These are phyloP conservation scores for Aaosphaeria pasadenensis DNA, from an alignment of 2,329 filamentous ascomycete genomes.

Conservation along the genomic window DNA sequence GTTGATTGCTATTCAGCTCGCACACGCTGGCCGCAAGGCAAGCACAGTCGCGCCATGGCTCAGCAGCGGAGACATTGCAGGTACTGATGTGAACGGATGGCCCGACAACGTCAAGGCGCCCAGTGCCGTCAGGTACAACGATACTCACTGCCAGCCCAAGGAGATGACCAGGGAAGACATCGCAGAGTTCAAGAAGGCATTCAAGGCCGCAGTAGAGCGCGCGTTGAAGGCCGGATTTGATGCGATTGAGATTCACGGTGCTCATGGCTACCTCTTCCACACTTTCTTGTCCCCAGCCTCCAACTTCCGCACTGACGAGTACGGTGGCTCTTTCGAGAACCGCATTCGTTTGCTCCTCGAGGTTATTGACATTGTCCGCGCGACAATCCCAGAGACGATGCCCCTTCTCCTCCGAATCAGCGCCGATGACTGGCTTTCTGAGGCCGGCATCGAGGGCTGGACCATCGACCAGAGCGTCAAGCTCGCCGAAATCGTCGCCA, in stretches of 20 bases:
- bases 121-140: constrained; percentile 60
- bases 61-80: constrained; percentile 53
- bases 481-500: constrained; percentile 66
- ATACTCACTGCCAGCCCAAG: constrained; percentile 59
- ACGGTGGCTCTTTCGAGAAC: constrained; percentile 71
- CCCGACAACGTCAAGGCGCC: constrained; percentile 56
- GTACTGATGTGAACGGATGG: constrained; percentile 54
- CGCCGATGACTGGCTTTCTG: constrained; percentile 74
- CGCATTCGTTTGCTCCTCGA: constrained; percentile 67
- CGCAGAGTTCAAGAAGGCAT: constrained; percentile 60
- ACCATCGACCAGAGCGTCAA: constrained; percentile 60
- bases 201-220: constrained; percentile 58
- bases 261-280: constrained; percentile 75
- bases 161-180: constrained; percentile 70
- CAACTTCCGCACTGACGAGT: constrained; percentile 68
- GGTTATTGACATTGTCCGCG: constrained; percentile 60
- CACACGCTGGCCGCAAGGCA: constrained; percentile 70
- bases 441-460: constrained; percentile 62
- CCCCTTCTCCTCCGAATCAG: constrained; percentile 71
- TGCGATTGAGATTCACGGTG: constrained; percentile 75
- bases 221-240: constrained; percentile 64
- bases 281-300: constrained; percentile 65
- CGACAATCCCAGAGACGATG: constrained; percentile 62
- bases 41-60: constrained; percentile 64
- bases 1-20: constrained; percentile 76